phyloP scores from a whole-genome alignment of 495 filamentous ascomycete species.

The Annulohypoxylon stygium region DNA sequence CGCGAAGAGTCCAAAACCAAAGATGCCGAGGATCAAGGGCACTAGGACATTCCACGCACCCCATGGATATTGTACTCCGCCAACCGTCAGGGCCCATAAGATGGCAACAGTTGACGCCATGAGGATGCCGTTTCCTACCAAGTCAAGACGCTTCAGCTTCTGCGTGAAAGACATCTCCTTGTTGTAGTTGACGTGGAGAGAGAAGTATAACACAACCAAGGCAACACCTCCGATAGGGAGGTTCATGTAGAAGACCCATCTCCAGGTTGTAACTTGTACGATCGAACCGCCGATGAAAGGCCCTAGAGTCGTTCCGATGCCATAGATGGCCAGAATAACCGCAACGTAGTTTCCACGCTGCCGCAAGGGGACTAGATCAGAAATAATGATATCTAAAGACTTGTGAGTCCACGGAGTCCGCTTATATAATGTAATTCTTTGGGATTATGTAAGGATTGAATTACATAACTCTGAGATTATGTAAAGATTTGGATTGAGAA shows the following conservation, averaged over 20 bases:
- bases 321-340: slow-evolving; percentile 71
- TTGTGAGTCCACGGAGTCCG: neutral
- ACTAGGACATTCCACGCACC: slow-evolving; percentile 44
- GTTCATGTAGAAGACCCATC: slow-evolving; percentile 46
- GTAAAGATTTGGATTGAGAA: too few species aligned
- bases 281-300: slow-evolving; percentile 79
- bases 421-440: neutral
- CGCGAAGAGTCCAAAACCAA: slow-evolving; percentile 45
- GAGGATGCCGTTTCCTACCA: slow-evolving; percentile 50
- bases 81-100: slow-evolving; percentile 30
- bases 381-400: slow-evolving; percentile 75
- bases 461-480: too few species aligned
- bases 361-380: slow-evolving; percentile 76
- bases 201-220: slow-evolving; percentile 39
- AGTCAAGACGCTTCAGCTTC: slow-evolving; percentile 48
- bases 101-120: slow-evolving; percentile 27
- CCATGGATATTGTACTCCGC: slow-evolving; percentile 47
- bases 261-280: slow-evolving; percentile 54
- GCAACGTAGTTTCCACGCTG: slow-evolving; percentile 67
- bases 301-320: slow-evolving; percentile 72
- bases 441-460: too few species aligned
- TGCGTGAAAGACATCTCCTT: slow-evolving; percentile 24
- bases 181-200: slow-evolving; percentile 46
- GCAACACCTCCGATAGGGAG: slow-evolving; percentile 41
- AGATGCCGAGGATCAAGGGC: slow-evolving; percentile 47